Conservation (phyloP, 2,329 filamentous ascomycete genomes). For the Monosporascus sp. region DNA sequence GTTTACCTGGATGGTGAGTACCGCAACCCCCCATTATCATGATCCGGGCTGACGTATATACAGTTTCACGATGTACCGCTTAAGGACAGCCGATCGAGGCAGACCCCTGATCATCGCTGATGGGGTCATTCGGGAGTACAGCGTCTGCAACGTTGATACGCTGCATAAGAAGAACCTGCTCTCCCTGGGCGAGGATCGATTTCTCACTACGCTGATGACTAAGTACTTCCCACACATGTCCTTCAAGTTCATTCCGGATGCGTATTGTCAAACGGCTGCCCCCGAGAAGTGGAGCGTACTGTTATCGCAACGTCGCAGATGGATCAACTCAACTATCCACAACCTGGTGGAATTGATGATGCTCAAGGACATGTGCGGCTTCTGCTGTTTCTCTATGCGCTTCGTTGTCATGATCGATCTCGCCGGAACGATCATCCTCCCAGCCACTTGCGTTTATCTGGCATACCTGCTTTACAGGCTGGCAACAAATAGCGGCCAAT, state of each 20-base stretch:
- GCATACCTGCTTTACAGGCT: slow-evolving; percentile 82
- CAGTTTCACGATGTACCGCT: slow-evolving; percentile 98
- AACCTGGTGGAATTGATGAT: slow-evolving; percentile 88
- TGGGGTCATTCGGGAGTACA: slow-evolving; percentile 80
- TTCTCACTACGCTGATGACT: slow-evolving; percentile 92
- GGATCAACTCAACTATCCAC: slow-evolving; percentile 99
- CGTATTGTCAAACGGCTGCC: slow-evolving; percentile 87
- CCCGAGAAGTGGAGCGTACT: slow-evolving; percentile 92
- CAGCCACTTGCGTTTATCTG: slow-evolving; percentile 81
- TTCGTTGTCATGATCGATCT: slow-evolving; percentile 95
- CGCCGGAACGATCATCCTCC: slow-evolving; percentile 85
- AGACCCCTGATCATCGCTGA: slow-evolving; percentile 93
- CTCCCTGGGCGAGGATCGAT: slow-evolving; percentile 78
- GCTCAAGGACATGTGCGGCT: slow-evolving; percentile 91
- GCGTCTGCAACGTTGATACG: slow-evolving; percentile 84
- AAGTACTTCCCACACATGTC: slow-evolving; percentile 95
- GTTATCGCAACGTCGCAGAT: slow-evolving; percentile 94
- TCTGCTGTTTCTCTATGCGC: slow-evolving; percentile 98
- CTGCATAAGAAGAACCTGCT: slow-evolving; percentile 84
- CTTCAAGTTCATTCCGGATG: slow-evolving; percentile 93
- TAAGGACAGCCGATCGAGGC: slow-evolving; percentile 88
- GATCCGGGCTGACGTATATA: slow-evolving; percentile 24
- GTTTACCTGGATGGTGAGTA: slow-evolving; percentile 95
- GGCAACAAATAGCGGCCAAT: slow-evolving; percentile 62
- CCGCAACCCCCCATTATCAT: background rate